Evolutionary conservation across 179 eudicot species (phyloP), one percentile per base, ranked within the genome.

Genomic region (Nepenthes alata): DNA sequence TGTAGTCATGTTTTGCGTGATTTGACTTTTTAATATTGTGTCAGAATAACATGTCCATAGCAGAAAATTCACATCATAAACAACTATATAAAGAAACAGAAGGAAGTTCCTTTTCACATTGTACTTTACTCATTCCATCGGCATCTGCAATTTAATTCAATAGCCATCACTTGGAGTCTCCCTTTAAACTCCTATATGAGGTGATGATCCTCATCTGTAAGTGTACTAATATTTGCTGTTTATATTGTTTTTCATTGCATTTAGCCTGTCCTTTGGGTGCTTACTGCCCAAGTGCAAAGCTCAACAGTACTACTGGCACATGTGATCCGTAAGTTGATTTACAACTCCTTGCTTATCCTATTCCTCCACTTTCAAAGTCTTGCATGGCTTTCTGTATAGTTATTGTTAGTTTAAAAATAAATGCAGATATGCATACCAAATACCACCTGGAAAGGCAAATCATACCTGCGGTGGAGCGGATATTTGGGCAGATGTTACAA

Each of bases 221-320:
- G 45, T 4, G 6, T 41, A 11, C n/a, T 51, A 12, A 53, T 25
- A n/a, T 48, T 14, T 57, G 1, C 9, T 34, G 5, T 35, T 57
- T 0, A 67, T 62, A 15, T 39, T 11, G 53, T 25, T 25, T 37
- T 54, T 54, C 10, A 13, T 62, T 48, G 2, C 6, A 54, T 83
- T 72, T 59, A 89, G 98, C 96, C 65, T 93, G 98, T 72, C 98
- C 98, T 2, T 61, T 89, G 71, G 98, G 98, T 58, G 76, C 98
- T 55, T 83, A 86, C 65, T 93, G 98, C 70, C 98, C 96, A 59
- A 49, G 59, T 45, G 89, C 96, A 55, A 78, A 66, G 9, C 88
- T 89, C 68, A 86, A 93, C 57, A 55, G 67, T 70, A 67, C 77
- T 39, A 89, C 86, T 11, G 98, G 98, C 45, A 68, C 71, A 61